phyloP scores from a whole-genome alignment of 2,329 filamentous ascomycete genomes.

The Botrytis porri region DNA sequence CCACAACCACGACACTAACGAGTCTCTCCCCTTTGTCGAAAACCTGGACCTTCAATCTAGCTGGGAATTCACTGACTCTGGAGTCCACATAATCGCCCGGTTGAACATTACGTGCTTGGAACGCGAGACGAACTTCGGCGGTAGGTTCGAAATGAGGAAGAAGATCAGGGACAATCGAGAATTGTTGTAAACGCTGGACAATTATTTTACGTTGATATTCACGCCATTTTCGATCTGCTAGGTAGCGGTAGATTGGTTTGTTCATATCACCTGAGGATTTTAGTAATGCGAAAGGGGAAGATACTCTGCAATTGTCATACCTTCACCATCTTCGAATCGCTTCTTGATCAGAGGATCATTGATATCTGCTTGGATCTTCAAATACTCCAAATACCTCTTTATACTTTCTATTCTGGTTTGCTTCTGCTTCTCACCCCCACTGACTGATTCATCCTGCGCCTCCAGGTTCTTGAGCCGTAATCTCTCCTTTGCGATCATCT shows the following conservation, averaged over 20 bases:
- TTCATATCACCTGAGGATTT: conserved; percentile 76
- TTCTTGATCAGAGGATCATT: conserved; percentile 94
- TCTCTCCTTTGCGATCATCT: conserved; percentile 65
- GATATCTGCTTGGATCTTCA: conserved; percentile 90
- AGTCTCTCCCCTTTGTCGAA: conserved; percentile 81
- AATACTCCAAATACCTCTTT: conserved; percentile 66
- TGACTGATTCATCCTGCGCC: conserved; percentile 53
- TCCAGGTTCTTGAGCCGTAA: conserved; percentile 67
- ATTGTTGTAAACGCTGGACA: conserved; percentile 80
- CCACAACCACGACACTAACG: conserved; percentile 80
- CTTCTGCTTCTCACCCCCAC: conserved; percentile 63
- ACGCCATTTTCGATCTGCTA: conserved; percentile 86
- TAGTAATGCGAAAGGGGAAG: conserved; percentile 8
- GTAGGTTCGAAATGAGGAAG: conserved; percentile 75
- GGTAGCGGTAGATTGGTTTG: conserved; percentile 91
- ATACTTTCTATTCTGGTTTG: conserved; percentile 66
- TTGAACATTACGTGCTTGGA: conserved; percentile 65
- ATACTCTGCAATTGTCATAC: conserved; percentile 49
- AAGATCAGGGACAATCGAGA: conserved; percentile 85
- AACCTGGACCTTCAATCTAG: conserved; percentile 76
- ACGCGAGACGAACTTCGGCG: conserved; percentile 78
- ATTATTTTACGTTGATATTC: conserved; percentile 76
- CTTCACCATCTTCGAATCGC: conserved; percentile 85
- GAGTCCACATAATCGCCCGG: conserved; percentile 80
- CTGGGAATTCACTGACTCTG: conserved; percentile 66